Conservation (phyloP, 768 basidiomycete species). For the Naganishia vaughanmartiniae region DNA sequence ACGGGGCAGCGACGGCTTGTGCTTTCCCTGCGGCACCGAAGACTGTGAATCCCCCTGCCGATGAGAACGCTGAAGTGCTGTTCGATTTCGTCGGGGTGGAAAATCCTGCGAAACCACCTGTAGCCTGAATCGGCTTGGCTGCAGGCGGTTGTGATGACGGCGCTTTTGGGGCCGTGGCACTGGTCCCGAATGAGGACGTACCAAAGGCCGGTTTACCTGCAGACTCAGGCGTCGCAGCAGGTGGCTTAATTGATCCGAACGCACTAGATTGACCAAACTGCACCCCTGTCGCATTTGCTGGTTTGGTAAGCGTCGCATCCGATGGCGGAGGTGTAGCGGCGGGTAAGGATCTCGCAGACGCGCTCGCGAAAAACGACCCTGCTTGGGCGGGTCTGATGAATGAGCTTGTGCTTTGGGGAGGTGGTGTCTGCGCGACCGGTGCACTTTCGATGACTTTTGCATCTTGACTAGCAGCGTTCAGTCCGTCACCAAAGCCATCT, state of each 20-base stretch:
- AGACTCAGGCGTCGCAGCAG: conserved; percentile 34
- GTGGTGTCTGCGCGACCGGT: background rate
- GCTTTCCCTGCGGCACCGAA: conserved; percentile 3
- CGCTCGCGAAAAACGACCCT: conserved; percentile 33
- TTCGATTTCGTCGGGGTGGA: conserved; percentile 4
- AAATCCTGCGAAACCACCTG: conserved; percentile 20
- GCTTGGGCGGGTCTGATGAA: conserved; percentile 34
- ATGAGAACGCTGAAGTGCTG: background rate
- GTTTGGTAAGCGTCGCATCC: conserved; percentile 44
- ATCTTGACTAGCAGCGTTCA: conserved; percentile 25
- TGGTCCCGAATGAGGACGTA: conserved; percentile 10
- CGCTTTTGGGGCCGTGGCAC: background rate
- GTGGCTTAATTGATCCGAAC: conserved; percentile 50
- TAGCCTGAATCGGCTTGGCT: background rate
- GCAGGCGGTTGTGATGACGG: background rate
- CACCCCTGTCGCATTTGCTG: conserved; percentile 24
- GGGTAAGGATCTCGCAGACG: conserved; percentile 42
- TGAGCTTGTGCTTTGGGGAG: background rate
- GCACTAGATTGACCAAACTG: conserved; percentile 53
- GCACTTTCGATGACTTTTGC: background rate
- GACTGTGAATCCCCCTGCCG: conserved; percentile 16
- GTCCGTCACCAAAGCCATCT: conserved; percentile 41
- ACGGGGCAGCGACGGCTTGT: background rate
- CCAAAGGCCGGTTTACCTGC: conserved; percentile 15
- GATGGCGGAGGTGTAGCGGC: conserved; percentile 35